These are phyloP conservation scores for Westerdykella aurantiaca DNA, from an alignment of 2,329 filamentous ascomycete species.

Conservation along the genomic window DNA sequence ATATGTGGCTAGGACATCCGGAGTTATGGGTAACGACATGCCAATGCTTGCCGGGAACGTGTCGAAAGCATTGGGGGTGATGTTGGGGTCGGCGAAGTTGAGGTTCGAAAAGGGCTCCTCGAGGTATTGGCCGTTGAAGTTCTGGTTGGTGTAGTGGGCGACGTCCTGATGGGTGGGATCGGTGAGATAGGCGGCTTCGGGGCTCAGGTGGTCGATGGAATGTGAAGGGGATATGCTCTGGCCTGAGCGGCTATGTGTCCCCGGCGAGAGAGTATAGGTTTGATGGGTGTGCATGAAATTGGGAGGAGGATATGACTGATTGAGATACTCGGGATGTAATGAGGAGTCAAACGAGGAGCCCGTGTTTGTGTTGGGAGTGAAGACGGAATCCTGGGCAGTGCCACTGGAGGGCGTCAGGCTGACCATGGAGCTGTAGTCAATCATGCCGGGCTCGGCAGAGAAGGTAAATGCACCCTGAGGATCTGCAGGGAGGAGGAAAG, in stretches of 20 bases:
- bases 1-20: slow-evolving; percentile 23
- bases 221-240: slow-evolving; percentile 34
- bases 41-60: slow-evolving; percentile 19
- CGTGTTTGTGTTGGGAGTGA: slow-evolving; percentile 22
- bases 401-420: slow-evolving; percentile 16
- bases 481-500: slow-evolving; percentile 23
- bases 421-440: slow-evolving; percentile 27
- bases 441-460: slow-evolving; percentile 33
- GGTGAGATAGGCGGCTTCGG: slow-evolving; percentile 30
- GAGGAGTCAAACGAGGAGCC: slow-evolving; percentile 34
- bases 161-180: slow-evolving; percentile 29
- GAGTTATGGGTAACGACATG: slow-evolving; percentile 24
- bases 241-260: slow-evolving; percentile 22
- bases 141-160: slow-evolving; percentile 31
- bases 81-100: slow-evolving; percentile 22
- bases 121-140: slow-evolving; percentile 26
- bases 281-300: slow-evolving; percentile 23
- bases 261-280: slow-evolving; percentile 27
- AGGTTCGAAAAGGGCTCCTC: slow-evolving; percentile 25
- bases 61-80: slow-evolving; percentile 15
- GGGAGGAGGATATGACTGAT: slow-evolving; percentile 25
- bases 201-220: slow-evolving; percentile 36
- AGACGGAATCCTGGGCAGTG: slow-evolving; percentile 23
- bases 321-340: slow-evolving; percentile 28
- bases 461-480: slow-evolving; percentile 32